Percentiles rank a stretch among this genome's conserved stretches.
These are phyloP conservation scores for Nicotiana paniculata DNA, from an alignment of 257 asterid species.

Conservation along the genomic window DNA sequence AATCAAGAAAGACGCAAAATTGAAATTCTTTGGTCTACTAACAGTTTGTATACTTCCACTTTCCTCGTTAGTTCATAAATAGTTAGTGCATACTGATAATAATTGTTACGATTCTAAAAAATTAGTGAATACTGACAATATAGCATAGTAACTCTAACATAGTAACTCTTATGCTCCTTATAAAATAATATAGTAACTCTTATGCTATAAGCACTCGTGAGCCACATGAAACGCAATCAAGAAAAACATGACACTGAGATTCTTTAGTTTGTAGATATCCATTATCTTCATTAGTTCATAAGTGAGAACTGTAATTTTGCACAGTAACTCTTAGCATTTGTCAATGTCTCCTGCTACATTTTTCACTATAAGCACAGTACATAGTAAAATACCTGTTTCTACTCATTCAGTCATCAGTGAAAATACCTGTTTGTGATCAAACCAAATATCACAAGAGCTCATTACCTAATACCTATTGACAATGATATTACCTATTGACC, in stretches of 20 bases:
- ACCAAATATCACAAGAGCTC: neutral
- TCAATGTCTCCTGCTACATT: neutral
- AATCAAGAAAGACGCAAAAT: neutral
- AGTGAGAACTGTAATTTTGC: neutral
- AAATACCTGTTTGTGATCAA: neutral
- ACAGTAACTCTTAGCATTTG: neutral
- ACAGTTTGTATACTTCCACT: neutral
- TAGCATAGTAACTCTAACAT: no score
- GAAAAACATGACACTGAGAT: neutral
- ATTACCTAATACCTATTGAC: neutral
- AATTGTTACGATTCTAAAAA: neutral
- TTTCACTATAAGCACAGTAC: neutral
- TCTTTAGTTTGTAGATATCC: neutral
- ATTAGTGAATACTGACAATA: no score
- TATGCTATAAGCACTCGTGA: neutral
- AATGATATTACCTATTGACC: neutral
- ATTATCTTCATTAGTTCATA: neutral
- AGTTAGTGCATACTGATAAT: neutral
- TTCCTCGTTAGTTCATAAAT: neutral
- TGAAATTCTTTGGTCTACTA: neutral
- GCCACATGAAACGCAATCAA: neutral
- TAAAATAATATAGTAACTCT: no score
- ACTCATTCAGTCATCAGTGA: no score
- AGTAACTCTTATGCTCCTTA: no score
- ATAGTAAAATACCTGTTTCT: neutral